Evolutionary conservation across 148 eudicot species (phyloP).

Genomic region (Spergularia marina): DNA sequence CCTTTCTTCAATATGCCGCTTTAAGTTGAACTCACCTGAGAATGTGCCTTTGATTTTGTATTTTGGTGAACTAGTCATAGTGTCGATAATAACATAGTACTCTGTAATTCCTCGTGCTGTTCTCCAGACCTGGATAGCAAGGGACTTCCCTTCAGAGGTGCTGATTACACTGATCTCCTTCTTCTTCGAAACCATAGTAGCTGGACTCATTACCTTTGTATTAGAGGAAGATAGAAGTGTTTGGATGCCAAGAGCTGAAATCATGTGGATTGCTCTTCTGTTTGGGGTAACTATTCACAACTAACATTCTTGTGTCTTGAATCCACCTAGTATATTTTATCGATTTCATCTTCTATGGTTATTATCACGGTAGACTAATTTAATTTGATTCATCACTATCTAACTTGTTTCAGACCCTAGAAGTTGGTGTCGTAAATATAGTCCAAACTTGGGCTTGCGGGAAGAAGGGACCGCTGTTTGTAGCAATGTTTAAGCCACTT

Average conservation of each 20-base stretch:
- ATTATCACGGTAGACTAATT: too few relatives aligned
- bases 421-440: conserved; percentile 16
- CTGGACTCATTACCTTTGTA: conserved; percentile 29
- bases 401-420: conserved; percentile 13
- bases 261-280: conserved; percentile 29
- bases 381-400: too few relatives aligned
- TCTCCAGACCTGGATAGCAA: conserved; percentile 33
- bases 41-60: too few relatives aligned
- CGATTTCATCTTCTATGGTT: background rate
- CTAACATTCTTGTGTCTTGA: background rate
- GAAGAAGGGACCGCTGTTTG: conserved; percentile 32
- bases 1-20: too few relatives aligned
- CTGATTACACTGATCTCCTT: conserved; percentile 28
- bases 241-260: conserved; percentile 27
- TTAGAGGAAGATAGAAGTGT: conserved; percentile 25
- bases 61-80: too few relatives aligned
- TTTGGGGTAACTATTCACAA: conserved; percentile 25
- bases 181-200: conserved; percentile 25
- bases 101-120: background rate
- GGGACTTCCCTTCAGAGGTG: conserved; percentile 38
- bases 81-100: too few relatives aligned
- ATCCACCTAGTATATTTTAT: background rate
- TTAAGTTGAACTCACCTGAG: too few relatives aligned
- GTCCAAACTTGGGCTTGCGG: conserved; percentile 32
- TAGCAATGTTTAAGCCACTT: conserved; percentile 34